phyloP scores from a whole-genome alignment of 768 basidiomycete genomes.

The Artomyces pyxidatus region DNA sequence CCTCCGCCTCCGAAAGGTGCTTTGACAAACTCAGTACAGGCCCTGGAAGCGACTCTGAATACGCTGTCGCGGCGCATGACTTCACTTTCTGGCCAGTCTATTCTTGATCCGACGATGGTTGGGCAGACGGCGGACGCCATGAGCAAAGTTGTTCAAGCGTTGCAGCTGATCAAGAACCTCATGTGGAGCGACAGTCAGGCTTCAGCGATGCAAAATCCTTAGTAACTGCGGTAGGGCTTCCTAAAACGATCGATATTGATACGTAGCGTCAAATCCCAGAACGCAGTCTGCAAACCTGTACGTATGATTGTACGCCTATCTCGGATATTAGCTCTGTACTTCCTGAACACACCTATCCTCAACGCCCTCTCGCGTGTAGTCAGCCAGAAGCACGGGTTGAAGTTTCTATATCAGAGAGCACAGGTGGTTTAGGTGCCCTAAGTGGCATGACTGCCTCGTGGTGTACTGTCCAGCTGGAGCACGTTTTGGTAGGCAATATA shows the following conservation, averaged over 20 bases:
- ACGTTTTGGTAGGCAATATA: too few relatives aligned
- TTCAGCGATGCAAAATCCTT: slow-evolving; percentile 3
- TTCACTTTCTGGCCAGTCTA: slow-evolving; percentile 4
- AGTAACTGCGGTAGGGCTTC: not conserved
- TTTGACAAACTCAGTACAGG: not conserved
- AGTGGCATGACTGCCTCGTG: not conserved
- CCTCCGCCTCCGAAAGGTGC: not conserved
- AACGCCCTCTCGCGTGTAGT: too few relatives aligned
- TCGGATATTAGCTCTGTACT: too few relatives aligned
- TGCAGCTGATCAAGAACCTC: slow-evolving; percentile 7
- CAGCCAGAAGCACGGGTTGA: too few relatives aligned
- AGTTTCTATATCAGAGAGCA: too few relatives aligned
- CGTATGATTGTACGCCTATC: too few relatives aligned
- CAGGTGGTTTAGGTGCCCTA: too few relatives aligned
- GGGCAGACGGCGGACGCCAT: slow-evolving; percentile 16
- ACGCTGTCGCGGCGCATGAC: slow-evolving; percentile 10
- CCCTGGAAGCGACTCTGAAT: slow-evolving; percentile 6
- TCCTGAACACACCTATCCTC: too few relatives aligned
- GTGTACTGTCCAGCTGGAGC: too few relatives aligned
- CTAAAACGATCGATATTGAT: not conserved
- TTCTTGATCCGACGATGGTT: slow-evolving; percentile 9
- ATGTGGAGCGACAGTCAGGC: slow-evolving; percentile 7
- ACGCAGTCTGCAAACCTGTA: too few relatives aligned
- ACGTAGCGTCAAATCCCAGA: not conserved
- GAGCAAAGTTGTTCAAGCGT: slow-evolving; percentile 11